Evolutionary conservation across 768 basidiomycete species (phyloP).

Genomic region (Collybia sordida): DNA sequence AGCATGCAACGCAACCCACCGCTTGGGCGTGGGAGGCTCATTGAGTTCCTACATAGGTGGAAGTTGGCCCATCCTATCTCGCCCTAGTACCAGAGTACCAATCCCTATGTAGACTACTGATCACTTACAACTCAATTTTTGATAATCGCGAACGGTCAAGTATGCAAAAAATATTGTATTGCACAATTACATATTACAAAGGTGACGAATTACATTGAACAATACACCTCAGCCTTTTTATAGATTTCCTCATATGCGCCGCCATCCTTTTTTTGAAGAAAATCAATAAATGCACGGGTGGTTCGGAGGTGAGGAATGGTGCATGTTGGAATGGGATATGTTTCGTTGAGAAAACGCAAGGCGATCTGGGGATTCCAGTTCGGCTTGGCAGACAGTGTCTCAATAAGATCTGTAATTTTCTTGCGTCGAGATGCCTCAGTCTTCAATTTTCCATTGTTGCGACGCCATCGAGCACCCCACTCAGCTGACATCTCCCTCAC

Average conservation of each 20-base stretch:
- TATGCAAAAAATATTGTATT: too few relatives aligned
- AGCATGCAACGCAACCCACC: neutral
- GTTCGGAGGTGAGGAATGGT: constrained; percentile 6
- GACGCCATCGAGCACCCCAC: constrained; percentile 21
- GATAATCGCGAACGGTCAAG: too few relatives aligned
- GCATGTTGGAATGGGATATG: constrained; percentile 16
- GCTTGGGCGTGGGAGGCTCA: neutral
- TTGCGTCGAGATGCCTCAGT: constrained; percentile 20
- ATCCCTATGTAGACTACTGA: neutral
- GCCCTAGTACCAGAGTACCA: too few relatives aligned
- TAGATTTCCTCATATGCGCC: neutral
- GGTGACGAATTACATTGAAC: neutral
- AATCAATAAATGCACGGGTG: constrained; percentile 12
- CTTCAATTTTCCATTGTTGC: constrained; percentile 17
- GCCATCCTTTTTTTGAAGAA: constrained; percentile 11
- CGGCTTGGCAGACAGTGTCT: constrained; percentile 13
- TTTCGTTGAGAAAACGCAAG: constrained; percentile 19
- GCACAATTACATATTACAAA: neutral
- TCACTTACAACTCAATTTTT: neutral
- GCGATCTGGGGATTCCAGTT: constrained; percentile 19
- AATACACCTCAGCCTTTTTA: neutral
- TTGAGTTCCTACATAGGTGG: constrained; percentile 5
- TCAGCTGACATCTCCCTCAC: constrained; percentile 8
- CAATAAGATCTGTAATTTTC: constrained; percentile 20
- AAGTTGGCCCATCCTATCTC: neutral